Conservation (phyloP, 306 rosid species). For the Sindora glabra region DNA sequence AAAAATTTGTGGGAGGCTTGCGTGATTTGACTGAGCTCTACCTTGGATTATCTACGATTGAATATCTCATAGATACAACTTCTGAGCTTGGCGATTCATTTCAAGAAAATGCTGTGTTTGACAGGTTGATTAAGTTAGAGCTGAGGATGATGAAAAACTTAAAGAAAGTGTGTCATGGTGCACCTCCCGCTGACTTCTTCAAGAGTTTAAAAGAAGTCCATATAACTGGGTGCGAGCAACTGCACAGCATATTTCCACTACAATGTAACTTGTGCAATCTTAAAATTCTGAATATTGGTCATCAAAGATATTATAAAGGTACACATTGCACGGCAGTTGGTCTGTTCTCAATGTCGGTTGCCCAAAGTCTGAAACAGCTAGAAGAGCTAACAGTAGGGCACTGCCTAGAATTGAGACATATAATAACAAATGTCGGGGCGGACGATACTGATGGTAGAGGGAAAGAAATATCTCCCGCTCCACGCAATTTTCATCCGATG, state of each 20-base stretch:
- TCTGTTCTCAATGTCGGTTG: background rate
- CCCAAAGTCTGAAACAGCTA: background rate
- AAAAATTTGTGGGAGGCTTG: background rate
- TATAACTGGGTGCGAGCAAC: background rate
- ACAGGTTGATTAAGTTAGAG: background rate
- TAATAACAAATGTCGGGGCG: background rate
- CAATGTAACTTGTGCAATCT: constrained; percentile 6
- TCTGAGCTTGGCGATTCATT: background rate
- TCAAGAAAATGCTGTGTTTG: background rate
- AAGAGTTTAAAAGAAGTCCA: background rate
- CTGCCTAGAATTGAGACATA: background rate
- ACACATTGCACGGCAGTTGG: background rate
- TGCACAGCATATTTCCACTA: constrained; percentile 5
- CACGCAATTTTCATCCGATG: too few relatives aligned
- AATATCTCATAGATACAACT: background rate
- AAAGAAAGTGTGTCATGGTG: background rate
- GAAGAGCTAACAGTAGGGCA: background rate
- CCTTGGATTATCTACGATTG: background rate
- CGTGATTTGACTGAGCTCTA: background rate
- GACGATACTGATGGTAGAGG: background rate
- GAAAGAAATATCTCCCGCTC: background rate
- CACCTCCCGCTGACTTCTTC: background rate
- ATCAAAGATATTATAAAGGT: background rate
- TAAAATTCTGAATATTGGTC: background rate
- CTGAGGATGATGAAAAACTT: background rate